Base-by-base conservation (phyloP, 106 monocot species). In the Phalaenopsis equestris region DNA sequence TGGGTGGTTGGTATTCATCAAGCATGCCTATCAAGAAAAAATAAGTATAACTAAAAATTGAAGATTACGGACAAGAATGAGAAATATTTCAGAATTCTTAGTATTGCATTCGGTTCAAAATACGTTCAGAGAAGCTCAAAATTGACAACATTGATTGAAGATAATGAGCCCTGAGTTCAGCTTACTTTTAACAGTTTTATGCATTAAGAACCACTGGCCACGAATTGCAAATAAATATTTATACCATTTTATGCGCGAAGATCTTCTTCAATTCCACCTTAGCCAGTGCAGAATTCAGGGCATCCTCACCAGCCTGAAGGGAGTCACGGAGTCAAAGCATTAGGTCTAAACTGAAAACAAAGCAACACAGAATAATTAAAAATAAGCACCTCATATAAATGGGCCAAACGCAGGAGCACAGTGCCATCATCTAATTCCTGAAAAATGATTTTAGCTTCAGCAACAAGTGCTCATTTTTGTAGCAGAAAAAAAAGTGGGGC, bases 351-450 rank as follows among this genome's bases (percentile, higher is more conserved):
- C 43, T 43, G 19, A 17, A 45, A 43, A 75, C 43, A 19, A 6
- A 75, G 17, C 15, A 68, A 43, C 1, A 4, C 47, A 21, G 16
- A 76, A 24, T 38, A 67, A 3, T 30, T 11, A 82, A 43, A 75
- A 75, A 42, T 75, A 14, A 4, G 3, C 0, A 94, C 94, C 94
- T 94, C 91, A 80, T 90, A 94, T 67, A 95, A 80, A 85, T 95
- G 95, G 47, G 95, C 95, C 72, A 95, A 80, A 16, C 95, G 83
- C 74, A 95, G 77, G 41, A 95, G 89, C 55, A 87, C 82, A 52
- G 79, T 86, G 78, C 87, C 94, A 88, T 92, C 92, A 80, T 84
- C 87, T 72, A 95, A 79, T 79, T 79, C 87, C 94, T 95, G 85
- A 56, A 84, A 64, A 70, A 56, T 55, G 61, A 78, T 41, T 42